These are phyloP conservation scores for Madurella fahalii DNA, from an alignment of 2,329 filamentous ascomycete genomes.

Conservation along the genomic window DNA sequence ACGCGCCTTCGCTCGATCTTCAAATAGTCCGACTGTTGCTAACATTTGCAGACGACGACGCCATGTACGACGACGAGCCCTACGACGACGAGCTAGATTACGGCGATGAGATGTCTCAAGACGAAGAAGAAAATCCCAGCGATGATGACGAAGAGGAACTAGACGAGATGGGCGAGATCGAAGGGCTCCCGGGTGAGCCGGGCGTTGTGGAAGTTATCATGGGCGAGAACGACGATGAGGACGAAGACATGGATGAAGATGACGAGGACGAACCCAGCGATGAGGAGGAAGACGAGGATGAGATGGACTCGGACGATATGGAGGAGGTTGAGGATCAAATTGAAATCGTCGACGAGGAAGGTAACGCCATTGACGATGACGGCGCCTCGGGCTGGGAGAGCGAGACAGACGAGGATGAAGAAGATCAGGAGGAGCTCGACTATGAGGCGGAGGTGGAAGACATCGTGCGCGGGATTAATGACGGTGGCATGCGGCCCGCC, in stretches of 20 bases:
- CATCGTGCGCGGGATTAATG: conserved; percentile 36
- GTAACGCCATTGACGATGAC: conserved; percentile 54
- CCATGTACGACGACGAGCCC: conserved; percentile 82
- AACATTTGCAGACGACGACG: conserved; percentile 63
- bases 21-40: conserved; percentile 10
- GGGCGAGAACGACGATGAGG: conserved; percentile 63
- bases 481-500: conserved; percentile 40
- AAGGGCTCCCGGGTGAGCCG: conserved; percentile 63
- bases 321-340: conserved; percentile 47
- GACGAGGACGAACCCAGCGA: conserved; percentile 54
- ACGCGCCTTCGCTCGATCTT: conserved; percentile 18
- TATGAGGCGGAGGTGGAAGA: conserved; percentile 55
- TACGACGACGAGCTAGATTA: conserved; percentile 94
- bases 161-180: conserved; percentile 79
- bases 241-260: conserved; percentile 55
- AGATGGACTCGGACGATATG: conserved; percentile 49
- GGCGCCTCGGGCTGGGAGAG: conserved; percentile 31
- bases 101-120: conserved; percentile 68
- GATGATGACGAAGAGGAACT: conserved; percentile 85
- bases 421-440: conserved; percentile 39
- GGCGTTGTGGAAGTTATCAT: conserved; percentile 73
- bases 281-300: conserved; percentile 41
- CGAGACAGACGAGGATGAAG: conserved; percentile 42
- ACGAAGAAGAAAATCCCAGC: conserved; percentile 83
- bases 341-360: conserved; percentile 62